phyloP scores from a whole-genome alignment of 805 yeast genomes.

The Zygosaccharomyces gambellarensis region DNA sequence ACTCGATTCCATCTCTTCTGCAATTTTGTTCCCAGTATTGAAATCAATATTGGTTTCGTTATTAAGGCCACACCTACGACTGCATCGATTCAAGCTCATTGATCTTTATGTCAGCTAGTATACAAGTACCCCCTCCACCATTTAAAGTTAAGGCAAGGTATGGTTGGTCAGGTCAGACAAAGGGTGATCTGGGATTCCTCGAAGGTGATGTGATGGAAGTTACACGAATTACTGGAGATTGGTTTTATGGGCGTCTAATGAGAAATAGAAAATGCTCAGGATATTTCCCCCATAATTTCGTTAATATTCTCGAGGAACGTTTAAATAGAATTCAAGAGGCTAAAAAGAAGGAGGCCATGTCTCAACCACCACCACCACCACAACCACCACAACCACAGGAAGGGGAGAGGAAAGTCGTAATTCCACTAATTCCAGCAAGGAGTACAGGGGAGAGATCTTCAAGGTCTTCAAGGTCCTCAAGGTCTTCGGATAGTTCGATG shows the following conservation, averaged over 20 bases:
- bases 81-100: not conserved
- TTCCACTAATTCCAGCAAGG: slow-evolving; percentile 18
- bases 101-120: slow-evolving; percentile 12
- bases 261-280: slow-evolving; percentile 77
- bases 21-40: not conserved
- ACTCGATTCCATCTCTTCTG: not conserved
- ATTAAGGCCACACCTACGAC: not conserved
- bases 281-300: slow-evolving; percentile 83
- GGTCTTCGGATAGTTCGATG: slow-evolving; percentile 5
- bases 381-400: slow-evolving; percentile 10
- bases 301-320: slow-evolving; percentile 47
- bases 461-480: slow-evolving; percentile 1
- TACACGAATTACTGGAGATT: slow-evolving; percentile 76
- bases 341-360: slow-evolving; percentile 1
- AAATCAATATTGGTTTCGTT: not conserved
- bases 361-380: slow-evolving; percentile 1
- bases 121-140: slow-evolving; percentile 46
- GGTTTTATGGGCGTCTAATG: slow-evolving; percentile 83
- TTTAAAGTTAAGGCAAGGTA: slow-evolving; percentile 76
- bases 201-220: slow-evolving; percentile 93
- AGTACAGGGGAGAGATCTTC: slow-evolving; percentile 7
- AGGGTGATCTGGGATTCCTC: slow-evolving; percentile 84
- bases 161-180: slow-evolving; percentile 92
- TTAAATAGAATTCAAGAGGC: slow-evolving; percentile 14
- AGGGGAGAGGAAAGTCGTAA: slow-evolving; percentile 4